Base-by-base conservation (phyloP, 192 early-diverging fungal genomes). In the Coemansia sp. region DNA sequence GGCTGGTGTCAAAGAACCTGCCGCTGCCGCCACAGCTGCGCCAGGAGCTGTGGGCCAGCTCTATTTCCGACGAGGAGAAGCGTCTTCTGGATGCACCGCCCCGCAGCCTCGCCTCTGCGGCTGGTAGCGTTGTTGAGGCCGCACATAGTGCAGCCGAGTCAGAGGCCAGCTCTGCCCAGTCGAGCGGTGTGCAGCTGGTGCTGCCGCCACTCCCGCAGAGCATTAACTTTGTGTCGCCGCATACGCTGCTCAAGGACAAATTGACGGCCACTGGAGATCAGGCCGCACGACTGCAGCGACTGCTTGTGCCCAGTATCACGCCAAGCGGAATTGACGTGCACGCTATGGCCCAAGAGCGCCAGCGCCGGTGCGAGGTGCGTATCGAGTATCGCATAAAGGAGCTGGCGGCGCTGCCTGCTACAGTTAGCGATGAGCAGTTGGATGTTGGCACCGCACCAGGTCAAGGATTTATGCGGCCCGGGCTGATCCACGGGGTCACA, bases 241-340 rank as follows among this genome's bases (percentile, higher is more conserved):
- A 82, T 64, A 73, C 79, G 27, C 69, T 88, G 39, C 71, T 87
- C 20, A 85, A 85, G 65, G 84, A 88, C 61, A 77, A 83, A 26
- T 62, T 89, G 32, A 64, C 81, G 11, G 71, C 79, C 12, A 72
- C 75, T 41, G 66, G 66, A 53, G 64, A 76, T 24, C 68, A 76
- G 55, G 61, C 68, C 12, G 61, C 60, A 23, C 86, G 85, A 14
- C 84, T 87, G 55, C 90, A 92, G 65, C 85, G 88, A 5, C 61
- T 91, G n/a, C 69, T 91, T 9, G 84, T 92, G 24, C 90, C 91
- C 35, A 85, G 88, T 55, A 81, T 91, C 7, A 85, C 83, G 8
- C 93, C 94, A 1, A 62, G 71, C n/a, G 92, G 90, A 4, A 72
- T 99, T 32, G 94, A 98, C 68, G 85, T 92, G 12, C 68, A 85